A percentile compares a stretch with the other conserved stretches of the same genome.
phyloP scores from a whole-genome alignment of 495 filamentous ascomycete species.

The Glonium stellatum region DNA sequence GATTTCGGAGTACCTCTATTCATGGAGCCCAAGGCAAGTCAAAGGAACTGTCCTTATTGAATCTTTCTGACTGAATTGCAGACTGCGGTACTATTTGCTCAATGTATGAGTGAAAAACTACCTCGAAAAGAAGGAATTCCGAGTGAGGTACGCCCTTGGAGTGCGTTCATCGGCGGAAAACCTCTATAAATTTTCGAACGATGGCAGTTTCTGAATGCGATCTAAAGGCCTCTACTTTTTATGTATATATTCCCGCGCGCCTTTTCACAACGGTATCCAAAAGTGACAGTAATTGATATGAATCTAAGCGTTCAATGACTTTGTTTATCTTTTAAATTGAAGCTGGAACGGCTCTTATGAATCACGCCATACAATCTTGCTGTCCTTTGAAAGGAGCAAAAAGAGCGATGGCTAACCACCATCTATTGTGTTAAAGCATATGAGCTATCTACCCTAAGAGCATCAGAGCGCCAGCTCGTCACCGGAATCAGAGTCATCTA shows the following conservation, averaged over 20 bases:
- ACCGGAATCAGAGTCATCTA: not conserved
- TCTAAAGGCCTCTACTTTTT: not conserved
- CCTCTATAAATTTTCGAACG: conserved; percentile 52
- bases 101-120: conserved; percentile 92
- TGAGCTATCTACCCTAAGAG: not conserved
- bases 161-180: conserved; percentile 87
- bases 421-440: too few species aligned
- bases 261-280: not conserved
- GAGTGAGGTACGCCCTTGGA: conserved; percentile 85
- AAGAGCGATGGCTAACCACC: too few species aligned
- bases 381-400: too few species aligned
- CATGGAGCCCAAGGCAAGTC: conserved; percentile 94
- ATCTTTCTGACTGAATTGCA: conserved; percentile 36
- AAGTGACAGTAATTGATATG: not conserved
- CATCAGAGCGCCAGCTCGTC: not conserved
- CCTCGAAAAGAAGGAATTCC: conserved; percentile 77
- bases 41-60: conserved; percentile 2
- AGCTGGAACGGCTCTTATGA: not conserved
- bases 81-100: conserved; percentile 92
- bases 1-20: conserved; percentile 97
- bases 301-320: not conserved
- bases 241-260: conserved; percentile 1
- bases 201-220: not conserved
- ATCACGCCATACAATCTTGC: too few species aligned
- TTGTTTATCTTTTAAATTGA: not conserved